These are phyloP conservation scores for Irpex lacteus DNA, from an alignment of 1,284 basidiomycete genomes.

Conservation along the genomic window DNA sequence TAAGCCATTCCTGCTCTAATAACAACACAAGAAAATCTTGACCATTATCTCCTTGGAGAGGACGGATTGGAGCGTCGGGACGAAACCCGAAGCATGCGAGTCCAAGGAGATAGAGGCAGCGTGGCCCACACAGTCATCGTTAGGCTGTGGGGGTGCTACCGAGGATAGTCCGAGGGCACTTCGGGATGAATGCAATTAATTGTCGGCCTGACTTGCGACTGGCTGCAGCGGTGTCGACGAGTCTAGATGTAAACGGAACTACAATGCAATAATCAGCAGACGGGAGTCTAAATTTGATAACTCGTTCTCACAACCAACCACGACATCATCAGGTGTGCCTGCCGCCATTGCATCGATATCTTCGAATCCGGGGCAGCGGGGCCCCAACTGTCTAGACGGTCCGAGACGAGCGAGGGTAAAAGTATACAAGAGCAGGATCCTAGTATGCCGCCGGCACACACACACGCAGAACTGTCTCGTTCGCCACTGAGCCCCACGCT, in stretches of 20 bases:
- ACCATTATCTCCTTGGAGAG: too few relatives aligned
- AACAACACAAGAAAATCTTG: too few relatives aligned
- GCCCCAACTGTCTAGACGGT: neutral
- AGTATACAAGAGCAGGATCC: neutral
- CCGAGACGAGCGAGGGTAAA: neutral
- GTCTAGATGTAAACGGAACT: too few relatives aligned
- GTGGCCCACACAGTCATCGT: neutral
- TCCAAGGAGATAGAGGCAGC: neutral
- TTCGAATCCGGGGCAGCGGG: conserved; percentile 1
- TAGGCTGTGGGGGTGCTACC: neutral
- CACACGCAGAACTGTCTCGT: neutral
- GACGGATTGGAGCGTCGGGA: neutral
- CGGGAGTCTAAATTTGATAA: neutral
- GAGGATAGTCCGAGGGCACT: neutral
- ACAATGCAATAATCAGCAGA: too few relatives aligned
- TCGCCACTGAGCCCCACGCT: neutral
- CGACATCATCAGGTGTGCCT: neutral
- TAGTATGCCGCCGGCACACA: neutral
- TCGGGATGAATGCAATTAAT: neutral
- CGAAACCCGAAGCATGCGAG: neutral
- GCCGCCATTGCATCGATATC: neutral
- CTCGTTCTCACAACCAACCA: neutral
- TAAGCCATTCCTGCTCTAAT: too few relatives aligned
- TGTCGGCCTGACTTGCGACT: neutral
- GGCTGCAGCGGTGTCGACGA: too few relatives aligned